These are phyloP conservation scores for Sarocladiaceae sp. DNA, from an alignment of 2,329 filamentous ascomycete species.

Conservation along the genomic window DNA sequence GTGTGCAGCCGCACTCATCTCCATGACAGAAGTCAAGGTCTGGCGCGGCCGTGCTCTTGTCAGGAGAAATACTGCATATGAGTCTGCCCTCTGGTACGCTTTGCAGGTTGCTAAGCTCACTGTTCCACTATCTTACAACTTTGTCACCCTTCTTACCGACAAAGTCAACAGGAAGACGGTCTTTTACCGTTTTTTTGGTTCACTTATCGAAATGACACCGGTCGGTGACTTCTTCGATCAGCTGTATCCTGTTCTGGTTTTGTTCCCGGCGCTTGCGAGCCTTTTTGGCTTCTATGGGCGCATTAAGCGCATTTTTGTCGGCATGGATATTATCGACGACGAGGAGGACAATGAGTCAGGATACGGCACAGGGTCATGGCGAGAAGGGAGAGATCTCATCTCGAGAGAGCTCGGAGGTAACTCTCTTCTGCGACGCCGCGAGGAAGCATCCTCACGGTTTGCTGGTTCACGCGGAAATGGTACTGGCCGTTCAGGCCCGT, in stretches of 20 bases:
- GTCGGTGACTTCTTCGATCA: conserved; percentile 81
- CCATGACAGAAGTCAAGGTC: conserved; percentile 90
- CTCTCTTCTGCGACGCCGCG: conserved; percentile 46
- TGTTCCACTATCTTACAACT: conserved; percentile 93
- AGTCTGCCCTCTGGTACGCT: conserved; percentile 94
- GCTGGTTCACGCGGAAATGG: conserved; percentile 20
- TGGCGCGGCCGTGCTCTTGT: conserved; percentile 94
- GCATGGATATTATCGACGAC: conserved; percentile 68
- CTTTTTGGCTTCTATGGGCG: conserved; percentile 87
- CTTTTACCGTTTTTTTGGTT: conserved; percentile 84
- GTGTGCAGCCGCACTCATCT: conserved; percentile 82
- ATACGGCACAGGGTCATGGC: conserved; percentile 80
- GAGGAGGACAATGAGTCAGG: conserved; percentile 59
- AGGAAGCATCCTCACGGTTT: conserved; percentile 34
- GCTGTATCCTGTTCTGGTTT: conserved; percentile 82
- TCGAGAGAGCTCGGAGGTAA: conserved; percentile 75
- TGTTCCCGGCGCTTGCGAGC: conserved; percentile 80
- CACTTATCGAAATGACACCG: conserved; percentile 76
- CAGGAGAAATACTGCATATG: conserved; percentile 83
- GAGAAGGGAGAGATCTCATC: conserved; percentile 86
- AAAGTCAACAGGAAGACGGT: conserved; percentile 71
- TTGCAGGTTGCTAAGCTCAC: conserved; percentile 89
- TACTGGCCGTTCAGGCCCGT: conserved; percentile 35
- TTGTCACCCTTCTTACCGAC: conserved; percentile 79
- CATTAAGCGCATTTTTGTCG: conserved; percentile 76